Evolutionary conservation across 208 protist species (phyloP), one percentile per base, ranked within the genome.

Genomic region (Leishmania tropica): DNA sequence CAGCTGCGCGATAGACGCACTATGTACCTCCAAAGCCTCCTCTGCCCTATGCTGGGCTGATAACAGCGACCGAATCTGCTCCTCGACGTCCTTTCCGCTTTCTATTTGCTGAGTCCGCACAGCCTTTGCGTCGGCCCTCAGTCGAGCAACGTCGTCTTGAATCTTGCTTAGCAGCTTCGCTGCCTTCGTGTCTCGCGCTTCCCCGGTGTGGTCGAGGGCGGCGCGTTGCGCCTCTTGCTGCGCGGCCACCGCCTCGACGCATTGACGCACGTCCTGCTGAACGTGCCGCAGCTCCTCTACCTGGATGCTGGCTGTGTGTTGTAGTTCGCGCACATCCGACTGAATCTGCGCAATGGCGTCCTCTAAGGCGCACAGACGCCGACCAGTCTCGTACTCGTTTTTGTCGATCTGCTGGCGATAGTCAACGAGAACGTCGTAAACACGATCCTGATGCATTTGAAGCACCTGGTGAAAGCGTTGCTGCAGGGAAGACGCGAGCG

Each of bases 1-100:
- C 56, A 89, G 75, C 54, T 86, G 80, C n/a, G 84, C 70, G 3
- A 95, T 79, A 42, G 76, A 79, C 51, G 88, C 81, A 40, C 83
- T 78, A 40, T 94, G 89, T 19, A 72, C 78, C 76, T 89, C 78
- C 40, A 93, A 48, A 24, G 78, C 72, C 62, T 78, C 45, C 15
- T 84, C 76, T 1, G 80, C 21, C n/a, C 64, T 56, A 40, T 81
- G 62, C 64, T 85, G 78, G 35, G 82, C 56, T 15, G 42, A 35
- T 3, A 74, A 54, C n/a, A 85, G 47, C 3, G 72, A 67, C 21
- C 82, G 77, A 13, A 85, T 75, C 35, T 85, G 82, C 28, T 75
- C 48, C 10, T 79, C 82, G 24, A 78, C 19, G 21, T 74, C 82
- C 40, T 65, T 70, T 21, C 56, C 68, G 40, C 73, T 51, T 42